Conservation (phyloP, 805 yeast genomes). For the Yarrowia porcina region DNA sequence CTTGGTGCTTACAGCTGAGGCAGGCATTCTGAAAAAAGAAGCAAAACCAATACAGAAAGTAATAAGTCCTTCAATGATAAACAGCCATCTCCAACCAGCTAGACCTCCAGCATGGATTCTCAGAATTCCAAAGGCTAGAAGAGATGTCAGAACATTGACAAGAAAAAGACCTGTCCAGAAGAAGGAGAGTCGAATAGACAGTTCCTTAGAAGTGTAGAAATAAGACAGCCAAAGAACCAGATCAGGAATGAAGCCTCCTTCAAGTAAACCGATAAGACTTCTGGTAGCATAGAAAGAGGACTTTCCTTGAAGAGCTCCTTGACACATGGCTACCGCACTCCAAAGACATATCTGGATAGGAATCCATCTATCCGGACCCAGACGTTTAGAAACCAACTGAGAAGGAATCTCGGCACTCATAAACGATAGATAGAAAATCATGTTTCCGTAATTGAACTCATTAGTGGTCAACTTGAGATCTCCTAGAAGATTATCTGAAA, state of each 20-base stretch:
- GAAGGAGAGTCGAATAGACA: constrained; percentile 54
- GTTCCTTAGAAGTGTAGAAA: constrained; percentile 58
- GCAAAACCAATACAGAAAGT: constrained; percentile 37
- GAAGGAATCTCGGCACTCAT: constrained; percentile 65
- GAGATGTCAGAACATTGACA: constrained; percentile 46
- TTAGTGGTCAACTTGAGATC: constrained; percentile 53
- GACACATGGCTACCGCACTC: constrained; percentile 55
- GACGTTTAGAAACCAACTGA: constrained; percentile 56
- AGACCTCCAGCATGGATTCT: constrained; percentile 52
- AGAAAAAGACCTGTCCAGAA: constrained; percentile 57
- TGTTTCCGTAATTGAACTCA: constrained; percentile 58
- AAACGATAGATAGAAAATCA: constrained; percentile 54
- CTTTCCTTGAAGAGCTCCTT: constrained; percentile 45
- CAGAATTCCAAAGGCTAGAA: constrained; percentile 54
- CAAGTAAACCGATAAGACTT: constrained; percentile 52
- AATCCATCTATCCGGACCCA: constrained; percentile 65
- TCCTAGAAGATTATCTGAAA: constrained; percentile 52
- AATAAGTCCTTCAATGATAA: constrained; percentile 28
- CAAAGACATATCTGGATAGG: constrained; percentile 57
- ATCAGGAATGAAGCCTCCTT: constrained; percentile 72
- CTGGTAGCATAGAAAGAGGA: constrained; percentile 49
- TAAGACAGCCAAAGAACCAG: constrained; percentile 61
- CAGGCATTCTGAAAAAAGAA: constrained; percentile 51
- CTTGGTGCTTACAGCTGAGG: constrained; percentile 52
- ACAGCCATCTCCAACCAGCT: constrained; percentile 38